phyloP scores from a whole-genome alignment of 805 yeast species.

The Candida andamanensis region DNA sequence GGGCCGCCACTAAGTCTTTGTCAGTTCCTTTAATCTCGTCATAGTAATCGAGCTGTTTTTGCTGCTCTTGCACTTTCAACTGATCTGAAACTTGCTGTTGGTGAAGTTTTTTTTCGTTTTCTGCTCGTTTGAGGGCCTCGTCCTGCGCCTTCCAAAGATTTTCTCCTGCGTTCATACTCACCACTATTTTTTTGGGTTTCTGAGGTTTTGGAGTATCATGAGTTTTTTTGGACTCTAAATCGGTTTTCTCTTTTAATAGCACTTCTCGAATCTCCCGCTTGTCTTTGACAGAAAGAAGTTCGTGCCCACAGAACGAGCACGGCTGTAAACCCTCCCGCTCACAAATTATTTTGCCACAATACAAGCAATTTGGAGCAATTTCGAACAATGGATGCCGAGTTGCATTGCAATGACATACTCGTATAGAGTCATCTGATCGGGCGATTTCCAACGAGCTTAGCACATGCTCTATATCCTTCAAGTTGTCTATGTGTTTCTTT shows the following conservation, averaged over 20 bases:
- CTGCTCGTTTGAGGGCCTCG: slow-evolving; percentile 54
- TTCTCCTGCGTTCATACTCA: slow-evolving; percentile 37
- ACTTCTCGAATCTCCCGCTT: slow-evolving; percentile 49
- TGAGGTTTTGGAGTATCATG: slow-evolving; percentile 12
- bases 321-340: slow-evolving; percentile 85
- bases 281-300: slow-evolving; percentile 61
- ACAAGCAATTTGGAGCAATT: slow-evolving; percentile 86
- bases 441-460: slow-evolving; percentile 45
- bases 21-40: slow-evolving; percentile 39
- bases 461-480: slow-evolving; percentile 64
- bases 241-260: slow-evolving; percentile 49
- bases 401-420: slow-evolving; percentile 77
- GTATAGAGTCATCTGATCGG: slow-evolving; percentile 3
- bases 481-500: slow-evolving; percentile 47
- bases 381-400: slow-evolving; percentile 83
- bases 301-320: slow-evolving; percentile 76
- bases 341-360: slow-evolving; percentile 94
- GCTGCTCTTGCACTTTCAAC: slow-evolving; percentile 32
- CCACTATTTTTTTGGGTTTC: slow-evolving; percentile 5
- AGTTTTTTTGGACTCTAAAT: slow-evolving; percentile 16
- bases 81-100: slow-evolving; percentile 17
- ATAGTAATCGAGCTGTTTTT: slow-evolving; percentile 40
- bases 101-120: slow-evolving; percentile 29
- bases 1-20: slow-evolving; percentile 63
- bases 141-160: slow-evolving; percentile 69